Base-by-base conservation (phyloP, 495 filamentous ascomycete species). In the Hypoxylon trugodes region DNA sequence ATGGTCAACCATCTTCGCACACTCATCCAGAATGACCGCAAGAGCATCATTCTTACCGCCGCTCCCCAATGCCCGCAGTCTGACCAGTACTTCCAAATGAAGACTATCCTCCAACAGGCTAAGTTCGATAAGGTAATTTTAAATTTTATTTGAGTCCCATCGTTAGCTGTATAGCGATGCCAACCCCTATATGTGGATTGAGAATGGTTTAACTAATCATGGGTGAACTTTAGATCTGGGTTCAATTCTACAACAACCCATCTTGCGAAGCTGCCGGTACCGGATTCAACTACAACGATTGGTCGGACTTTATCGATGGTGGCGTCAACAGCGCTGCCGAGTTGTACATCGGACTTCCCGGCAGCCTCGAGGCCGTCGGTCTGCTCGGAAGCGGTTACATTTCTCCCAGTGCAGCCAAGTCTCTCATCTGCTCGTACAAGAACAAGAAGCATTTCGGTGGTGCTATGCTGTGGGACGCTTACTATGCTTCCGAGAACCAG, bases 161-260 rank as follows among this genome's bases (percentile, higher is more conserved):
- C n/a, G n/a, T n/a, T n/a, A n/a, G n/a, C n/a, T n/a, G n/a, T n/a
- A n/a, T n/a, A n/a, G n/a, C n/a, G n/a, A n/a, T n/a, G n/a, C n/a
- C n/a, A n/a, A n/a, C n/a, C n/a, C n/a, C n/a, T n/a, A n/a, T n/a
- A n/a, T n/a, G n/a, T n/a, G n/a, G n/a, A n/a, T n/a, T n/a, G n/a
- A n/a, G n/a, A n/a, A n/a, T n/a, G n/a, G n/a, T n/a, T n/a, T n/a
- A n/a, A n/a, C n/a, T n/a, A n/a, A n/a, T n/a, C n/a, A n/a, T n/a
- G n/a, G n/a, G n/a, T n/a, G n/a, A n/a, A n/a, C n/a, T n/a, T n/a
- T n/a, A n/a, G 21, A 74, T 90, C n/a, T 90, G 83, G 70, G 78
- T 89, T 15, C 88, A 90, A 71, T 90, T 89, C 77, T 90, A 90
- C 78, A 88, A 91, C 82, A 89, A 90, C 78, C 79, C 70, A 6